Evolutionary conservation across 2,329 filamentous ascomycete genomes (phyloP).

Genomic region (Ophiocordyceps unilateralis): DNA sequence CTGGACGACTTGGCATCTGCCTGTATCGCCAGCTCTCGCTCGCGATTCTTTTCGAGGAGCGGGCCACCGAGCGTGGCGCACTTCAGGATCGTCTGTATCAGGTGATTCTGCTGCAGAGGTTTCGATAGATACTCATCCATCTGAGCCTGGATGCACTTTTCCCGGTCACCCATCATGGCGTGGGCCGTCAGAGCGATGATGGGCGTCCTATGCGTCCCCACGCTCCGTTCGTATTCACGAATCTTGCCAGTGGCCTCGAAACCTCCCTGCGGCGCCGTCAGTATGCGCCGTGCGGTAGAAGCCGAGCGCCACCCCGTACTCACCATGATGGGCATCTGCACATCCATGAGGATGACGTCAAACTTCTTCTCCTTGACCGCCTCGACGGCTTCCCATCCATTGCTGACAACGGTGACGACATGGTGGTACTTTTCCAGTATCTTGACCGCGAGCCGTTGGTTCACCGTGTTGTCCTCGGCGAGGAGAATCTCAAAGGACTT

Average conservation of each 20-base stretch:
- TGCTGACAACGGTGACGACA: slow-evolving; percentile 81
- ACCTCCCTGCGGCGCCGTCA: slow-evolving; percentile 49
- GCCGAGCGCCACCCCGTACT: slow-evolving; percentile 11
- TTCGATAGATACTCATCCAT: slow-evolving; percentile 99
- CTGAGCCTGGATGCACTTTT: slow-evolving; percentile 95
- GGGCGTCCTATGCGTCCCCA: slow-evolving; percentile 67
- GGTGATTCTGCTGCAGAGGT: slow-evolving; percentile 86
- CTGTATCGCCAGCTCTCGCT: slow-evolving; percentile 37
- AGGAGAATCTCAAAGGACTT: slow-evolving; percentile 90
- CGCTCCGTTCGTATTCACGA: slow-evolving; percentile 76
- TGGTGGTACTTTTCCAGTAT: slow-evolving; percentile 96
- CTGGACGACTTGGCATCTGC: slow-evolving; percentile 28
- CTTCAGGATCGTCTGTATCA: slow-evolving; percentile 95
- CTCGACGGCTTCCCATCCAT: slow-evolving; percentile 83
- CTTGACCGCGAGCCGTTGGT: slow-evolving; percentile 89
- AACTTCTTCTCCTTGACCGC: slow-evolving; percentile 85
- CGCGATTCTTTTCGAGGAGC: slow-evolving; percentile 59
- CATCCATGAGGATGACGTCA: slow-evolving; percentile 96
- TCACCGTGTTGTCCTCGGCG: slow-evolving; percentile 94
- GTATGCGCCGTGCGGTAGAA: no score
- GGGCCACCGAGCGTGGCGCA: slow-evolving; percentile 82
- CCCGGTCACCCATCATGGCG: slow-evolving; percentile 94
- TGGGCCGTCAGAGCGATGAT: slow-evolving; percentile 96
- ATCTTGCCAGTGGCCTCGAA: slow-evolving; percentile 97
- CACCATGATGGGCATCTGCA: slow-evolving; percentile 99